A percentile compares a stretch with the other conserved stretches of the same genome.
These are phyloP conservation scores for Candida loeiensis DNA, from an alignment of 805 yeast species.

Conservation along the genomic window DNA sequence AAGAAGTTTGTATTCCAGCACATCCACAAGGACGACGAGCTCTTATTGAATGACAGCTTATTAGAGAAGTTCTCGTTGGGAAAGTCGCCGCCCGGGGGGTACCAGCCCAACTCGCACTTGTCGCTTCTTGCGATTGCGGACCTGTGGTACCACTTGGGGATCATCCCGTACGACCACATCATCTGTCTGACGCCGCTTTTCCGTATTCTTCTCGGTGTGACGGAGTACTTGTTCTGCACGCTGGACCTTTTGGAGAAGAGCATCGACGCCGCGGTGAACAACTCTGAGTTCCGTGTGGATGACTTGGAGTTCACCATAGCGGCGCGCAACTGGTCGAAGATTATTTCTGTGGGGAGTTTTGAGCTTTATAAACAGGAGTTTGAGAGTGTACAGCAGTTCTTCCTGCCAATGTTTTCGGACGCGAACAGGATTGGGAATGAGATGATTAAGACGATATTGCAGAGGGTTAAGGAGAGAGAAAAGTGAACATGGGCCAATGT, in stretches of 20 bases:
- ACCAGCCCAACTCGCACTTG: conserved; percentile 83
- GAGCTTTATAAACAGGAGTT: conserved; percentile 68
- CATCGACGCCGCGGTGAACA: conserved; percentile 64
- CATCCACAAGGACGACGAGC: conserved; percentile 43
- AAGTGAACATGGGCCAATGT: too few species aligned
- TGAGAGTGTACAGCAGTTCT: conserved; percentile 77
- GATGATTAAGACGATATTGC: conserved; percentile 79
- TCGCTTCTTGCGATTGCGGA: conserved; percentile 89
- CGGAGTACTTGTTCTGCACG: conserved; percentile 85
- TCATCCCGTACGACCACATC: conserved; percentile 94
- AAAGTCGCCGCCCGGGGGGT: conserved; percentile 62
- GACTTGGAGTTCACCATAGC: conserved; percentile 92
- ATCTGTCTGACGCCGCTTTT: conserved; percentile 93
- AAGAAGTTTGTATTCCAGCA: conserved; percentile 74
- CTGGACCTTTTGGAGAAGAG: conserved; percentile 81
- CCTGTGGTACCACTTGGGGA: conserved; percentile 81
- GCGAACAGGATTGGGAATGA: conserved; percentile 89
- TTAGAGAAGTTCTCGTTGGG: conserved; percentile 77
- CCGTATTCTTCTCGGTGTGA: conserved; percentile 88
- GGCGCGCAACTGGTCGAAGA: conserved; percentile 82
- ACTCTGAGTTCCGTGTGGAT: conserved; percentile 73
- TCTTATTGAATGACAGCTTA: conserved; percentile 72
- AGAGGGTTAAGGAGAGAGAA: conserved; percentile 35
- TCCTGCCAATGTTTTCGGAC: conserved; percentile 81
- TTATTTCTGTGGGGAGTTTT: conserved; percentile 73